These are phyloP conservation scores for Boletus speciosus DNA, from an alignment of 768 basidiomycete species.

Conservation along the genomic window DNA sequence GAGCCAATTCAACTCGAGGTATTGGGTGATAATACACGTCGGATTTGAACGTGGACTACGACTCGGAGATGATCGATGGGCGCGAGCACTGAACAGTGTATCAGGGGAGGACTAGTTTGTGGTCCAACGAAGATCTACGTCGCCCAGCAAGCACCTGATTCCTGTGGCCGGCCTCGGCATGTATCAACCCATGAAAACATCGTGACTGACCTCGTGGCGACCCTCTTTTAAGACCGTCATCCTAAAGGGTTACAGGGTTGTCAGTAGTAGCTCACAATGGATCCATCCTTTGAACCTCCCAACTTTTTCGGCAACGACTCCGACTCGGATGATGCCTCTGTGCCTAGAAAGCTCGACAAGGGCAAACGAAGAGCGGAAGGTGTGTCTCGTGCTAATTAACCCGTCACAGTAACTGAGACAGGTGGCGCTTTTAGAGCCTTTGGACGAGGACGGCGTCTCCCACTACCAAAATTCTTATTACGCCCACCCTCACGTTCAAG, in stretches of 20 bases:
- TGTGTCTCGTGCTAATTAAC: neutral
- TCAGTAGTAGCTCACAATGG: slow-evolving; percentile 6
- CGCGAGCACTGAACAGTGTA: too few species aligned
- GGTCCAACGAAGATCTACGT: slow-evolving; percentile 5
- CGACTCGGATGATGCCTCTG: neutral
- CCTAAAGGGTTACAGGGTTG: neutral
- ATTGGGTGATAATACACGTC: too few species aligned
- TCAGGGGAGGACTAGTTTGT: neutral
- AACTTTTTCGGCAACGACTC: slow-evolving; percentile 2
- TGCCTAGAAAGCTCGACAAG: slow-evolving; percentile 14
- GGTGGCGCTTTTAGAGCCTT: slow-evolving; percentile 4
- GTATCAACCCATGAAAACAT: neutral
- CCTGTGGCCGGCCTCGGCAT: slow-evolving; percentile 5
- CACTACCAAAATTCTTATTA: neutral
- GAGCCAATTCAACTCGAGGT: too few species aligned
- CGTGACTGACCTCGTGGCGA: slow-evolving; percentile 8
- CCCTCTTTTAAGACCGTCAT: slow-evolving; percentile 5
- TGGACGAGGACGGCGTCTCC: neutral
- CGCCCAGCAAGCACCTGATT: slow-evolving; percentile 9
- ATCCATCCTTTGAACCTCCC: slow-evolving; percentile 8
- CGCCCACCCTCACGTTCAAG: neutral
- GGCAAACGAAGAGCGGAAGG: slow-evolving; percentile 21
- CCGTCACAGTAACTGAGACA: neutral
- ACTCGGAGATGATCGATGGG: too few species aligned
- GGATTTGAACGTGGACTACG: too few species aligned